Evolutionary conservation across 1,284 basidiomycete species (phyloP).

Genomic region (Neonothopanus nambi): DNA sequence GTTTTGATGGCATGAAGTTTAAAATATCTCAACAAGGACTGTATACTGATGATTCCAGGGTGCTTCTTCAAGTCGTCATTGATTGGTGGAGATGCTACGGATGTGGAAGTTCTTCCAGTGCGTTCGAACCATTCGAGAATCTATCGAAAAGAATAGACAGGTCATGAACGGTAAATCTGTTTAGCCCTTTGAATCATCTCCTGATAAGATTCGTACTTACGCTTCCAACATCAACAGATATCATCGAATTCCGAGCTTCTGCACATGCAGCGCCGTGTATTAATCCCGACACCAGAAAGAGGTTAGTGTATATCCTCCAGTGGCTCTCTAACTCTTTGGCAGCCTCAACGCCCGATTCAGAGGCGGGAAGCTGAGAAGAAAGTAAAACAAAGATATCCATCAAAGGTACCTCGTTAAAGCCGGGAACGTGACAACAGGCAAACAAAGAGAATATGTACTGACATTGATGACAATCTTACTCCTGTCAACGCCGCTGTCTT

Average conservation of each 20-base stretch:
- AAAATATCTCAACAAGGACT: conserved; percentile 48
- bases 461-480: conserved; percentile 53
- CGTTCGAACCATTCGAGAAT: conserved; percentile 43
- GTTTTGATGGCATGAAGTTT: conserved; percentile 40
- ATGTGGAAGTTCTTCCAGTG: conserved; percentile 21
- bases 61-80: conserved; percentile 29
- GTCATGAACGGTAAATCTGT: neutral
- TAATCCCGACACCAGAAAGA: conserved; percentile 50
- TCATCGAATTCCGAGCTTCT: conserved; percentile 45
- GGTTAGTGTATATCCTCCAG: conserved; percentile 47
- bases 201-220: conserved; percentile 38
- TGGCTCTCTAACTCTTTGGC: conserved; percentile 38
- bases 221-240: conserved; percentile 49
- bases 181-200: neutral
- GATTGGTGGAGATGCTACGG: neutral
- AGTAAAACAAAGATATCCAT: neutral
- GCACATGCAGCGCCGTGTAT: conserved; percentile 56
- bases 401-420: neutral
- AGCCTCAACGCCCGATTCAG: conserved; percentile 52
- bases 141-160: conserved; percentile 30
- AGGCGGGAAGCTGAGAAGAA: conserved; percentile 53
- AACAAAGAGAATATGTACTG: conserved; percentile 22
- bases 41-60: conserved; percentile 49
- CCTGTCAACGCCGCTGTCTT: conserved; percentile 36
- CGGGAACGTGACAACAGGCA: neutral